phyloP scores from a whole-genome alignment of 2,329 filamentous ascomycete genomes.

The Ophiocordyceps sinensis region DNA sequence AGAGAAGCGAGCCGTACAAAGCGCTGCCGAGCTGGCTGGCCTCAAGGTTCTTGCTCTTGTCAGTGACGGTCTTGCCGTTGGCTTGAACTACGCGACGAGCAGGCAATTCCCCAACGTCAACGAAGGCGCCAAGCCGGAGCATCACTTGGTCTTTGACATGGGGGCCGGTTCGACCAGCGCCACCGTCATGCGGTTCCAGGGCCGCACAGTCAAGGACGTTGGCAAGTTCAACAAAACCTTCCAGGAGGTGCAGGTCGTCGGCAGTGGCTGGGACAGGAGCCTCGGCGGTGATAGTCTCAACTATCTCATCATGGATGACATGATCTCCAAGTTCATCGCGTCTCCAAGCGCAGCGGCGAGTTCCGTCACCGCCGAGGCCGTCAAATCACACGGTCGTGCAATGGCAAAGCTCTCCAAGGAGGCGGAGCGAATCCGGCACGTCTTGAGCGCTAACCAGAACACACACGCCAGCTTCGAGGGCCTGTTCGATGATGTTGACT shows the following conservation, averaged over 20 bases:
- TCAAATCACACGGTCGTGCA: constrained; percentile 66
- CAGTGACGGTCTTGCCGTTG: constrained; percentile 83
- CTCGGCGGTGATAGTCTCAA: constrained; percentile 87
- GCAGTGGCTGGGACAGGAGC: constrained; percentile 75
- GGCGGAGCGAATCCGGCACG: constrained; percentile 70
- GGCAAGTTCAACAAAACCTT: constrained; percentile 93
- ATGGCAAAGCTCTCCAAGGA: constrained; percentile 89
- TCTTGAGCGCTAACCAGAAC: constrained; percentile 85
- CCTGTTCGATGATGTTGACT: constrained; percentile 81
- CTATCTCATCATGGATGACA: constrained; percentile 75
- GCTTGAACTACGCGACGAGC: constrained; percentile 85
- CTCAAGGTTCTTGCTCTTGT: constrained; percentile 74
- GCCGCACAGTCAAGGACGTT: constrained; percentile 75
- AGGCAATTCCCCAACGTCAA: constrained; percentile 76
- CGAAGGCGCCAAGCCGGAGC: constrained; percentile 73
- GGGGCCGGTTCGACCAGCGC: constrained; percentile 89
- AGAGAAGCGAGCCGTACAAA: constrained; percentile 73
- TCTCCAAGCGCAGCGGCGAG: constrained; percentile 52
- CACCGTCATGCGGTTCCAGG: constrained; percentile 79
- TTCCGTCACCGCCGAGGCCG: constrained; percentile 43
- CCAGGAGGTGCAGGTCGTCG: constrained; percentile 84
- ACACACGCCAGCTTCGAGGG: constrained; percentile 72
- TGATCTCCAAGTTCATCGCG: constrained; percentile 65
- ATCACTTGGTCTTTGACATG: constrained; percentile 95
- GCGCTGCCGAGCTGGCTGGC: constrained; percentile 77